Conservation (phyloP, 352 stramenopile species). For the Globisporangium nodosum region DNA sequence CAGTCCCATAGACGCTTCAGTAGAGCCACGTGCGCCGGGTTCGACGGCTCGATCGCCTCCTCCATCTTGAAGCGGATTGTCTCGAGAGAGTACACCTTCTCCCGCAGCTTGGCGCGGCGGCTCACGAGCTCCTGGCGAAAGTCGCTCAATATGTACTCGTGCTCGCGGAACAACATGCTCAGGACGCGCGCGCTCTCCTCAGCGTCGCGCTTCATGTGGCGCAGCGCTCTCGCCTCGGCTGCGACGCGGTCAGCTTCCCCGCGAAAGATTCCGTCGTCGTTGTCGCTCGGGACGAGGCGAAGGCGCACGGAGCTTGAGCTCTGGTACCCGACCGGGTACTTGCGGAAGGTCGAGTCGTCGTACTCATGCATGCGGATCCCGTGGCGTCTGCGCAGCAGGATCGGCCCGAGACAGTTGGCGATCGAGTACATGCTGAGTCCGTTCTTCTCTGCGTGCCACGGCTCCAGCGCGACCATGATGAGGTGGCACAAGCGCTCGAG, state of each 20-base stretch:
- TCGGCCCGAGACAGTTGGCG: slow-evolving; percentile 54
- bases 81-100: slow-evolving; percentile 66
- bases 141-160: slow-evolving; percentile 46
- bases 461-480: slow-evolving; percentile 52
- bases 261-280: slow-evolving; percentile 31
- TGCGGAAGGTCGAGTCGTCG: slow-evolving; percentile 56
- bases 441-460: slow-evolving; percentile 56
- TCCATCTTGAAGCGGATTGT: slow-evolving; percentile 69
- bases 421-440: slow-evolving; percentile 63
- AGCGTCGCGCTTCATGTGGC: slow-evolving; percentile 51
- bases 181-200: slow-evolving; percentile 67
- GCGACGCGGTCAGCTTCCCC: slow-evolving; percentile 26
- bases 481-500: slow-evolving; percentile 69
- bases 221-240: slow-evolving; percentile 33
- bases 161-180: slow-evolving; percentile 55
- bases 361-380: slow-evolving; percentile 60
- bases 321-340: slow-evolving; percentile 73
- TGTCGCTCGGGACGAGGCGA: slow-evolving; percentile 38
- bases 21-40: slow-evolving; percentile 41
- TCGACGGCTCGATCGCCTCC: slow-evolving; percentile 52
- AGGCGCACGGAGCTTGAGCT: slow-evolving; percentile 40
- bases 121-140: slow-evolving; percentile 53
- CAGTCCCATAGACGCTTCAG: slow-evolving; percentile 67
- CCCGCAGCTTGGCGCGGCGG: slow-evolving; percentile 36
- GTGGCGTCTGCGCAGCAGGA: slow-evolving; percentile 54